Conservation (phyloP, 495 filamentous ascomycete genomes). For the Aspergillus kassunensis region DNA sequence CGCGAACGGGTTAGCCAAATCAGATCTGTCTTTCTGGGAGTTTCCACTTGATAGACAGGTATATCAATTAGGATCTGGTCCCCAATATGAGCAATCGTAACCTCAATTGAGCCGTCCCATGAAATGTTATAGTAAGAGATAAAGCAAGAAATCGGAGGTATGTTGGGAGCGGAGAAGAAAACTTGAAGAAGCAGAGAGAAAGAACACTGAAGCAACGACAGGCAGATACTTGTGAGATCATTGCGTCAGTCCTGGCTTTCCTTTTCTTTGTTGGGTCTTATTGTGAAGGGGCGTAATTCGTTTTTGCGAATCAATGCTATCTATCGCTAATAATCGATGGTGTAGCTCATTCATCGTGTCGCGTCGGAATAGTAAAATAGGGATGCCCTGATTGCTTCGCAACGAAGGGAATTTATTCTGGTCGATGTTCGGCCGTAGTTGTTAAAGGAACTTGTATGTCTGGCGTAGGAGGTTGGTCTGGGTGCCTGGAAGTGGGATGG, state of each 20-base stretch:
- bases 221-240: not conserved
- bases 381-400: not conserved
- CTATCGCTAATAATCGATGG: slow-evolving; percentile 19
- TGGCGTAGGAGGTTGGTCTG: slow-evolving; percentile 13
- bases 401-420: slow-evolving; percentile 15
- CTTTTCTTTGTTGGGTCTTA: slow-evolving; percentile 6
- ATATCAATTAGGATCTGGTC: slow-evolving; percentile 6
- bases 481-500: slow-evolving; percentile 11
- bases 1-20: not conserved
- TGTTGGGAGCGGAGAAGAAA: not conserved
- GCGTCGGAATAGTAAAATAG: slow-evolving; percentile 10
- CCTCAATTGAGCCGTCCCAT: slow-evolving; percentile 9
- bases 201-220: not conserved
- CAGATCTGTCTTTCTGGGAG: slow-evolving; percentile 3
- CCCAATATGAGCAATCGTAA: slow-evolving; percentile 12
- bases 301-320: slow-evolving; percentile 19
- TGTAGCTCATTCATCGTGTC: slow-evolving; percentile 21
- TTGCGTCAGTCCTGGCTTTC: slow-evolving; percentile 11
- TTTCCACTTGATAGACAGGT: slow-evolving; percentile 8
- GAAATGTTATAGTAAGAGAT: slow-evolving; percentile 1
- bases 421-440: slow-evolving; percentile 17
- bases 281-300: slow-evolving; percentile 8
- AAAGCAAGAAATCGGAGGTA: not conserved
- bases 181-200: not conserved
- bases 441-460: slow-evolving; percentile 10